phyloP scores from a whole-genome alignment of 176 grass and related monocot species.

The Oryza brachyantha region DNA sequence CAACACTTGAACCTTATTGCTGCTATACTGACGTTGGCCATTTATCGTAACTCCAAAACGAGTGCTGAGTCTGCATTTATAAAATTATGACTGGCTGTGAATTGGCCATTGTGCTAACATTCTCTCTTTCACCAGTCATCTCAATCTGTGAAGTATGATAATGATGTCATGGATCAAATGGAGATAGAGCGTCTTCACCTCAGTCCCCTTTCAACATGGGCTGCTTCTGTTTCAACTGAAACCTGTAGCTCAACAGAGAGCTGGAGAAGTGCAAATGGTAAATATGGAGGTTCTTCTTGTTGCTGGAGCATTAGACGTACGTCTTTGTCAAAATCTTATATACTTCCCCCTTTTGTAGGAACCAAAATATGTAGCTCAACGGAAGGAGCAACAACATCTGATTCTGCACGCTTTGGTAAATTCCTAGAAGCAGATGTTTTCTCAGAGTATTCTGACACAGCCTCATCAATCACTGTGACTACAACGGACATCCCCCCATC shows the following conservation, averaged over 20 bases:
- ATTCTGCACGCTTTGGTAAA: constrained; percentile 44
- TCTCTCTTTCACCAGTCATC: constrained; percentile 40
- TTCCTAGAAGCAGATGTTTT: constrained; percentile 44
- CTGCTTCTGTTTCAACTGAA: constrained; percentile 72
- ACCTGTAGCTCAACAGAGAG: constrained; percentile 85
- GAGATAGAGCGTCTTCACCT: constrained; percentile 41
- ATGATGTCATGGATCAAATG: constrained; percentile 23
- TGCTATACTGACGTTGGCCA: background rate
- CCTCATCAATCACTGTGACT: constrained; percentile 54
- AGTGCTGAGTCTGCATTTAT: background rate
- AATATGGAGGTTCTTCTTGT: constrained; percentile 9
- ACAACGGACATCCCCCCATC: constrained; percentile 42
- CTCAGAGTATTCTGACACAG: constrained; percentile 57
- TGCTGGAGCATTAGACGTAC: background rate
- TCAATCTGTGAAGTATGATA: constrained; percentile 37
- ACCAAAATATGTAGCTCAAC: constrained; percentile 45
- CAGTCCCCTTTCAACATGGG: constrained; percentile 51
- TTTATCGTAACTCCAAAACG: background rate
- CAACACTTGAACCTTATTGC: background rate
- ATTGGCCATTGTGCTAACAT: background rate
- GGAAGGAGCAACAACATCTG: constrained; percentile 37
- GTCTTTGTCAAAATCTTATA: constrained; percentile 16
- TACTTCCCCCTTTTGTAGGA: constrained; percentile 46
- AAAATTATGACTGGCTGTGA: background rate
- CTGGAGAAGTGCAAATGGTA: constrained; percentile 72